phyloP scores from a whole-genome alignment of 1,284 basidiomycete genomes.

The Pseudozyma thailandica region DNA sequence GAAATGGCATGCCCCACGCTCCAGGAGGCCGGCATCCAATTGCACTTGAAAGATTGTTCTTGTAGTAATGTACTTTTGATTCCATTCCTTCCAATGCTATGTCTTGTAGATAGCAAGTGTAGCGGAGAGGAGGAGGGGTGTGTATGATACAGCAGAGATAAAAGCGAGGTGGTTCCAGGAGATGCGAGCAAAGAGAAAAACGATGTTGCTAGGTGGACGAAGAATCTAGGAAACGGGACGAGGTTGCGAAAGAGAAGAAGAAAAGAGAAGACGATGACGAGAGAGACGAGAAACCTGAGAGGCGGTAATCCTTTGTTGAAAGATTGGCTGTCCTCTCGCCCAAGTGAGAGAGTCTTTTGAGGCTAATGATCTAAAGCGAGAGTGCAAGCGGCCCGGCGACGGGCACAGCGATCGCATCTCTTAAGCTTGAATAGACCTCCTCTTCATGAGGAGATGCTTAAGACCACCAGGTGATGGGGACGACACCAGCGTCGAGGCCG shows the following conservation, averaged over 20 bases:
- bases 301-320: not conserved
- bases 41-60: too few species aligned
- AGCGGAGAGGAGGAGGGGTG: not conserved
- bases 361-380: not conserved
- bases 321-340: conserved; percentile 8
- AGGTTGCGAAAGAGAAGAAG: not conserved
- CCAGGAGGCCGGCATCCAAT: too few species aligned
- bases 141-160: conserved; percentile 15
- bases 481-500: conserved; percentile 25
- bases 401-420: conserved; percentile 14
- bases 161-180: conserved; percentile 2
- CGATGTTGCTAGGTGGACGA: not conserved
- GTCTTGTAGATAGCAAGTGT: not conserved
- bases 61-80: too few species aligned
- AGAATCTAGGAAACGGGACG: not conserved
- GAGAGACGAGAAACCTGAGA: conserved; percentile 1
- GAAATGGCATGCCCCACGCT: not conserved
- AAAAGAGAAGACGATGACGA: conserved; percentile 9
- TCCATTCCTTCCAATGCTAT: not conserved
- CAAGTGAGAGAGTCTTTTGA: not conserved
- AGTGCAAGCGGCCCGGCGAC: conserved; percentile 17
- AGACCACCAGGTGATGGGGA: conserved; percentile 46
- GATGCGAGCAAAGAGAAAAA: not conserved
- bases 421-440: not conserved
- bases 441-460: conserved; percentile 2